Evolutionary conservation across 164 flowering plant species (phyloP).

Genomic region (Cinnamomum micranthum): DNA sequence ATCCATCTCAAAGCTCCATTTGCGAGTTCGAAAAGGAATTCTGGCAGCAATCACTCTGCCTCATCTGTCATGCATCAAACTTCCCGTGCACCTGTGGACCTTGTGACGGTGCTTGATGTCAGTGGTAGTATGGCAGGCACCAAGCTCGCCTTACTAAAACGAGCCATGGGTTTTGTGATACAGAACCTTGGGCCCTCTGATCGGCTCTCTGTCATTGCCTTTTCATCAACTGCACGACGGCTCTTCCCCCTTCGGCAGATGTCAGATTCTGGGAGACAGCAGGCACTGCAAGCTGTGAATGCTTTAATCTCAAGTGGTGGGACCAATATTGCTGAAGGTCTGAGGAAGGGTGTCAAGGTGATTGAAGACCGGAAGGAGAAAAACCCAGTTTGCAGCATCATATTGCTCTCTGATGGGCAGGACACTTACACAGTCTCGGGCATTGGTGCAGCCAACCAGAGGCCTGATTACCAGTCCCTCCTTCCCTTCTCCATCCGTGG

Average conservation of each 20-base stretch:
- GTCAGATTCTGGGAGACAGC: constrained; percentile 71
- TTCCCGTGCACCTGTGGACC: constrained; percentile 81
- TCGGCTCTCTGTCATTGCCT: constrained; percentile 86
- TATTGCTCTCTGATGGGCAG: constrained; percentile 93
- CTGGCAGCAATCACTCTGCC: constrained; percentile 10
- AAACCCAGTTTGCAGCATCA: constrained; percentile 80
- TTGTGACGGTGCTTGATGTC: constrained; percentile 92
- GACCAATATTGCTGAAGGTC: constrained; percentile 90
- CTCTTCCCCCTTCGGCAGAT: constrained; percentile 75
- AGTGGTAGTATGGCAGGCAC: constrained; percentile 99
- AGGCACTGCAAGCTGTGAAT: constrained; percentile 81
- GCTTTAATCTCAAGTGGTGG: constrained; percentile 76
- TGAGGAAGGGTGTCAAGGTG: constrained; percentile 78
- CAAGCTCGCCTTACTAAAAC: constrained; percentile 82
- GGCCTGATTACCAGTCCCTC: constrained; percentile 47
- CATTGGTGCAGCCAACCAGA: constrained; percentile 23
- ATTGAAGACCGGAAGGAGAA: constrained; percentile 65
- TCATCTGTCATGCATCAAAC: constrained; percentile 31
- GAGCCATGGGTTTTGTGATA: constrained; percentile 93
- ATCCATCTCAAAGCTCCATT: constrained; percentile 83
- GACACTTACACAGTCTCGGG: constrained; percentile 59
- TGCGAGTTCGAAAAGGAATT: constrained; percentile 17
- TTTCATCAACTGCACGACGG: constrained; percentile 87
- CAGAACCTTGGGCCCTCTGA: constrained; percentile 85
- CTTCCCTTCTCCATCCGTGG: constrained; percentile 49